A percentile compares a stretch with the other conserved stretches of the same genome.
phyloP scores from a whole-genome alignment of 1,284 basidiomycete genomes.

The Laetiporus sulphureus region DNA sequence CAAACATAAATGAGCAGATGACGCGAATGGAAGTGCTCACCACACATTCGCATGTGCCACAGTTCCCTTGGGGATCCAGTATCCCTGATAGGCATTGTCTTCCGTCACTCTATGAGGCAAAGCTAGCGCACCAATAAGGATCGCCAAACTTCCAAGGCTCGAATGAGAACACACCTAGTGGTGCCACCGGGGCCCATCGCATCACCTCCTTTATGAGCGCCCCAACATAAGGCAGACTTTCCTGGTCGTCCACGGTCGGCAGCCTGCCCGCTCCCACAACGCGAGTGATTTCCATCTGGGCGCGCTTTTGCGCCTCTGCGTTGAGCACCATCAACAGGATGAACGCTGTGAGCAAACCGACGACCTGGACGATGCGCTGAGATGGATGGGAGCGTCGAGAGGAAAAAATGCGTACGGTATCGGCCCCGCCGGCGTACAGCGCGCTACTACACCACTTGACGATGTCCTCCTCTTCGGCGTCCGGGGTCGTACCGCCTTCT shows the following conservation, averaged over 20 bases:
- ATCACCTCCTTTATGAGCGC: constrained; percentile 43
- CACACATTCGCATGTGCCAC: constrained; percentile 43
- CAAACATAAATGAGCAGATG: too few species aligned
- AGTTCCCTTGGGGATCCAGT: constrained; percentile 37
- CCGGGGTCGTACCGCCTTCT: constrained; percentile 16
- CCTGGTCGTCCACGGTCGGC: constrained; percentile 40
- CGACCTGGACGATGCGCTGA: constrained; percentile 1
- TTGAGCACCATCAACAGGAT: constrained; percentile 43
- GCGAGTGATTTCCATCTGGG: constrained; percentile 25
- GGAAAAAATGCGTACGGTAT: too few species aligned
- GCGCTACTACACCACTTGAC: constrained; percentile 26
- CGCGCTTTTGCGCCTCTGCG: constrained; percentile 42
- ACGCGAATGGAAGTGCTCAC: constrained; percentile 17
- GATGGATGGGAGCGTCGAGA: too few species aligned
- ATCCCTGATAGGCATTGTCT: constrained; percentile 42
- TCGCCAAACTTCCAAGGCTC: neutral
- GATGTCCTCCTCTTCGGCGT: constrained; percentile 6
- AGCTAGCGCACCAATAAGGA: constrained; percentile 17
- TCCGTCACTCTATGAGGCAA: constrained; percentile 43
- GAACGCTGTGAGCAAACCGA: constrained; percentile 20
- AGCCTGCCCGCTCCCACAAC: constrained; percentile 40
- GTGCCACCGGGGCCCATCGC: constrained; percentile 25
- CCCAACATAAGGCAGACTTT: constrained; percentile 46
- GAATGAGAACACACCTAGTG: neutral
- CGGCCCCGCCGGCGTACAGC: constrained; percentile 35